These are phyloP conservation scores for Phytophthora colocasiae DNA, from an alignment of 352 stramenopile species.

Conservation along the genomic window DNA sequence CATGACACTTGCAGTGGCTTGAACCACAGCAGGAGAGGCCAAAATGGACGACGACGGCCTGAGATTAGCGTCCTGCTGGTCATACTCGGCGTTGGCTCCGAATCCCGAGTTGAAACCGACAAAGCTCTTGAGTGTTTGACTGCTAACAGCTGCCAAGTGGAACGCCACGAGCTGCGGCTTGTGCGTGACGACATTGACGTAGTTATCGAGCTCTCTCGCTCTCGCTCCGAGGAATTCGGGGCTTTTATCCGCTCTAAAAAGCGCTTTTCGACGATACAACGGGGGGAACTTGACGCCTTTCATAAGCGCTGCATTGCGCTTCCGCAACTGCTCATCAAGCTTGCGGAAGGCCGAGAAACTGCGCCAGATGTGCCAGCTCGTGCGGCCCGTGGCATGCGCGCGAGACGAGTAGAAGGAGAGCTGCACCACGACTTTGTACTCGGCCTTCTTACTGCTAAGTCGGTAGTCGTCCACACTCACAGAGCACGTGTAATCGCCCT, in stretches of 20 bases:
- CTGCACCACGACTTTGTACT: conserved; percentile 82
- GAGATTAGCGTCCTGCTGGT: conserved; percentile 62
- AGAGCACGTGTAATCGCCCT: conserved; percentile 73
- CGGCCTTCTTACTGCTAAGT: conserved; percentile 71
- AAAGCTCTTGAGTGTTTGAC: conserved; percentile 84
- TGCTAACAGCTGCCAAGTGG: conserved; percentile 72
- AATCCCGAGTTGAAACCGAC: conserved; percentile 80
- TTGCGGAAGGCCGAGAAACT: conserved; percentile 83
- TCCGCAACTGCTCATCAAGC: conserved; percentile 82
- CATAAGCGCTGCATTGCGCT: conserved; percentile 71
- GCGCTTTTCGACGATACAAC: conserved; percentile 67
- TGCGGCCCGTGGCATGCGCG: conserved; percentile 64
- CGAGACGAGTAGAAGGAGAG: conserved; percentile 82
- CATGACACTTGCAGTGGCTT: conserved; percentile 71
- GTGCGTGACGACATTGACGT: conserved; percentile 66
- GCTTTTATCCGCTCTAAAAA: conserved; percentile 75
- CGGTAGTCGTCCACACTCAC: conserved; percentile 77
- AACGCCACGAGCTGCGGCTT: conserved; percentile 79
- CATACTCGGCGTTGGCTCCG: conserved; percentile 74
- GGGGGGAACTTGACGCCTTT: conserved; percentile 89
- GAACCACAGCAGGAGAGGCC: conserved; percentile 49
- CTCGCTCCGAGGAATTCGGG: conserved; percentile 69
- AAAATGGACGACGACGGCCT: conserved; percentile 74
- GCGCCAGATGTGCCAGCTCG: conserved; percentile 87
- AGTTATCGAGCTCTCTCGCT: conserved; percentile 79